Conservation (phyloP, 768 basidiomycete genomes). For the Russula sp. region DNA sequence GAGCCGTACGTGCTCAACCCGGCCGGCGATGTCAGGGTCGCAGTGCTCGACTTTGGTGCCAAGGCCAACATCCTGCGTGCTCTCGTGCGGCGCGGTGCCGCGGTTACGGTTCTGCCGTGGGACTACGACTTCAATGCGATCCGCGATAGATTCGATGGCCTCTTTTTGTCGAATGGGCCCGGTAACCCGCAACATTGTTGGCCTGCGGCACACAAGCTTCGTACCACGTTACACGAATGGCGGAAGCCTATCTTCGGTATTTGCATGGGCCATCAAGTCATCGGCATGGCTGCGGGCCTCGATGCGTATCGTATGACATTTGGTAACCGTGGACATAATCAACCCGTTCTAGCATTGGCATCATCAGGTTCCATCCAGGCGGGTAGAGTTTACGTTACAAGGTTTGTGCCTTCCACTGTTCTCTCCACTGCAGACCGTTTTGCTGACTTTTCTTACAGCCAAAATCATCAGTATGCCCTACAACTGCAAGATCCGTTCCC, state of each 20-base stretch:
- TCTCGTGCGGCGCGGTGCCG: conserved; percentile 84
- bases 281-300: conserved; percentile 94
- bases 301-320: conserved; percentile 99
- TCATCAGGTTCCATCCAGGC: conserved; percentile 90
- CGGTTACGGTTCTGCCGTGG: conserved; percentile 96
- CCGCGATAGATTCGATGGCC: conserved; percentile 87
- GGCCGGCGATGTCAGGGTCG: conserved; percentile 83
- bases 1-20: conserved; percentile 83
- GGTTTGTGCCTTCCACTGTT: conserved; percentile 43
- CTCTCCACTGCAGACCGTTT: conserved; percentile 10
- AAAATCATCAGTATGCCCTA: conserved; percentile 99
- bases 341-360: conserved; percentile 95
- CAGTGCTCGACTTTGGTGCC: conserved; percentile 94
- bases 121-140: conserved; percentile 93
- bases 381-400: conserved; percentile 95
- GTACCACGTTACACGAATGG: conserved; percentile 85
- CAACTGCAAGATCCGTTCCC: conserved; percentile 94
- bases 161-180: conserved; percentile 96
- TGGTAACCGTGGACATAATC: conserved; percentile 99
- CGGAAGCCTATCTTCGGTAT: conserved; percentile 93
- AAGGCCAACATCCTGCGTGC: conserved; percentile 97
- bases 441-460: conserved; percentile 43
- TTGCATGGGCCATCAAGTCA: conserved; percentile 98
- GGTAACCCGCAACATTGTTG: conserved; percentile 90
- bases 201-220: conserved; percentile 76